These are phyloP conservation scores for Dimargaris xerosporica DNA, from an alignment of 192 early-diverging fungal genomes.

Conservation along the genomic window DNA sequence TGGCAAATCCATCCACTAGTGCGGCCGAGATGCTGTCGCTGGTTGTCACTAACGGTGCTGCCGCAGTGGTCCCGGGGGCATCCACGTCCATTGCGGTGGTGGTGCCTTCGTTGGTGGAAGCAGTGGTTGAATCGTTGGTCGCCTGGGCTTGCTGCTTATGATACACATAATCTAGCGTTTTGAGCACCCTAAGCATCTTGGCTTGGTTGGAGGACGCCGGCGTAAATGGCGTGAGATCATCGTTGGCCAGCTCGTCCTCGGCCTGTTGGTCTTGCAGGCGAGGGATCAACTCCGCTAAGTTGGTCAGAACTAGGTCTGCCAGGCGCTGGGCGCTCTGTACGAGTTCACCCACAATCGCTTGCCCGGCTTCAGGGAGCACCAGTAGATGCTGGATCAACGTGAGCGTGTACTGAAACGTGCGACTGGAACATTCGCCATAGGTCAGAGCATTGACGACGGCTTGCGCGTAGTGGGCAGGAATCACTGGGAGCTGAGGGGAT, in stretches of 20 bases:
- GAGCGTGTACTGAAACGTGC: slow-evolving; percentile 88
- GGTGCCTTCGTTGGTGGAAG: slow-evolving; percentile 28
- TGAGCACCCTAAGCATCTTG: slow-evolving; percentile 81
- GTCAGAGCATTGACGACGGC: slow-evolving; percentile 82
- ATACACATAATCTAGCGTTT: slow-evolving; percentile 85
- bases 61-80: slow-evolving; percentile 18
- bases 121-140: slow-evolving; percentile 13
- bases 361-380: slow-evolving; percentile 42
- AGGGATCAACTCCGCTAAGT: slow-evolving; percentile 48
- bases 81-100: slow-evolving; percentile 18
- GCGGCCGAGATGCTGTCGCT: slow-evolving; percentile 22
- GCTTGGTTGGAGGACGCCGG: slow-evolving; percentile 78
- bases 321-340: slow-evolving; percentile 49
- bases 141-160: slow-evolving; percentile 28
- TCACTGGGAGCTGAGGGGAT: slow-evolving; percentile 51
- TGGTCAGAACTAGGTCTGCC: slow-evolving; percentile 43
- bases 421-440: slow-evolving; percentile 75
- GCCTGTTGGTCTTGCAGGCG: slow-evolving; percentile 36
- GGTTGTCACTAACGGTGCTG: slow-evolving; percentile 31
- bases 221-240: slow-evolving; percentile 63
- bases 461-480: slow-evolving; percentile 70
- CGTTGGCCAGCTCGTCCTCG: slow-evolving; percentile 56
- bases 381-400: slow-evolving; percentile 81
- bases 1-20: slow-evolving; percentile 11
- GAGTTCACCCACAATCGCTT: slow-evolving; percentile 71